Evolutionary conservation across 495 filamentous ascomycete species (phyloP).

Genomic region (Neurospora tetrasperma): DNA sequence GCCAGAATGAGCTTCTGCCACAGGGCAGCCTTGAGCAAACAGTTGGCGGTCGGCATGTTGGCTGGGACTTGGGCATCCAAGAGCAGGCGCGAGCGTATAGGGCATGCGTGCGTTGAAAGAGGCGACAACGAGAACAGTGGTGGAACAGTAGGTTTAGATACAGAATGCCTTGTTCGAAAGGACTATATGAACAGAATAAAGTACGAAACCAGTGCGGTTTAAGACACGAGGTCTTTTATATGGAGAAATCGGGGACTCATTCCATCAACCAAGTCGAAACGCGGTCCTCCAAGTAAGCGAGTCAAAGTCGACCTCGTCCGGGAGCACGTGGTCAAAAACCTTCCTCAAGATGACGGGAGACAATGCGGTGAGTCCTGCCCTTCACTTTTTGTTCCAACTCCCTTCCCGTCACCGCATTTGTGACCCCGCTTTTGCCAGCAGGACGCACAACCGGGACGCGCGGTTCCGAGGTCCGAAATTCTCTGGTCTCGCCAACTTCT

Average conservation of each 20-base stretch:
- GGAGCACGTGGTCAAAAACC: not conserved
- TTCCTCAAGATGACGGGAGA: not conserved
- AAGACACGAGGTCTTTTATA: not conserved
- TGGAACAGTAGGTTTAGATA: not conserved
- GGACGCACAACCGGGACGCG: not conserved
- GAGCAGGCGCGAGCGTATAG: too few species aligned
- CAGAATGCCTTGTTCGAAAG: not conserved
- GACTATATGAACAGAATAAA: not conserved
- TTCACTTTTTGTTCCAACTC: not conserved
- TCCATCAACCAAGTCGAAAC: not conserved
- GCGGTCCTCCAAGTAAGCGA: too few species aligned
- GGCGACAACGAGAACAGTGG: too few species aligned
- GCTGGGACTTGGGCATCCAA: too few species aligned
- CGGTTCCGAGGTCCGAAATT: not conserved
- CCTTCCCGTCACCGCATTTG: not conserved
- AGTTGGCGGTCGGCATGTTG: too few species aligned
- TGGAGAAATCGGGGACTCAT: not conserved
- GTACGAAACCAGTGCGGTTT: not conserved
- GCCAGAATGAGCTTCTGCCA: too few species aligned
- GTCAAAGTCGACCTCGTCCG: not conserved
- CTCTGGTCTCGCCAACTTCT: not conserved
- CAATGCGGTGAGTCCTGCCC: not conserved
- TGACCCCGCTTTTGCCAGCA: not conserved
- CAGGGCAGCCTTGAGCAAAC: too few species aligned
- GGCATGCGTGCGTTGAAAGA: too few species aligned